These are phyloP conservation scores for Sutorius eximius DNA, from an alignment of 1,284 basidiomycete species.

Conservation along the genomic window DNA sequence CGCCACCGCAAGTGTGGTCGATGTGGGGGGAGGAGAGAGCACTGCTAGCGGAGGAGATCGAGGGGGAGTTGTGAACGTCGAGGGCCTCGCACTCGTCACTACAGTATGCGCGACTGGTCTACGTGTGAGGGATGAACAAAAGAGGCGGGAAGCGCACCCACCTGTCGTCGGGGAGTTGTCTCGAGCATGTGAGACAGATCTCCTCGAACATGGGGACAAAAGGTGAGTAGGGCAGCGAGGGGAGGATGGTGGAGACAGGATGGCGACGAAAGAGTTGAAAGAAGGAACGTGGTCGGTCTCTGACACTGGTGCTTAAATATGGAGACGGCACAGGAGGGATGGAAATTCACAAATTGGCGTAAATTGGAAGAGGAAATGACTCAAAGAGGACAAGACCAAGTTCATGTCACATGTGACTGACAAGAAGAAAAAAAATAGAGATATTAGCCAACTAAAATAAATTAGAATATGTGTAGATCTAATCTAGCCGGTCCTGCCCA, in stretches of 20 bases:
- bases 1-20: slow-evolving; percentile 47
- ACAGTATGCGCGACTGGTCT: slow-evolving; percentile 67
- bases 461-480: slow-evolving; percentile 8
- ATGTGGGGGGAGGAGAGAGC: slow-evolving; percentile 66
- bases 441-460: slow-evolving; percentile 1
- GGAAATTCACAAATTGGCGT: slow-evolving; percentile 36
- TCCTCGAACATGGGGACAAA: slow-evolving; percentile 66
- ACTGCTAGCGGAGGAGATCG: slow-evolving; percentile 66
- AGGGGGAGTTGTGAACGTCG: slow-evolving; percentile 61
- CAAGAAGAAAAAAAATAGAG: neutral
- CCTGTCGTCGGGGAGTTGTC: slow-evolving; percentile 59
- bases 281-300: slow-evolving; percentile 14
- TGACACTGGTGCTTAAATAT: slow-evolving; percentile 33
- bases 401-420: slow-evolving; percentile 29
- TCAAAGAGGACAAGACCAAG: slow-evolving; percentile 32
- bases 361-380: slow-evolving; percentile 36
- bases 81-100: slow-evolving; percentile 65
- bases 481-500: slow-evolving; percentile 7
- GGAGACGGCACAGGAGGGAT: slow-evolving; percentile 38
- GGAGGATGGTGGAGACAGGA: neutral
- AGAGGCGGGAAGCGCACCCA: slow-evolving; percentile 38
- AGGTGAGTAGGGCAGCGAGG: neutral
- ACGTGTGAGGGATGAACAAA: slow-evolving; percentile 23
- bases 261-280: slow-evolving; percentile 17
- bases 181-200: slow-evolving; percentile 68